phyloP scores from a whole-genome alignment of 2,329 filamentous ascomycete genomes.

The Tetracladium maxilliforme region DNA sequence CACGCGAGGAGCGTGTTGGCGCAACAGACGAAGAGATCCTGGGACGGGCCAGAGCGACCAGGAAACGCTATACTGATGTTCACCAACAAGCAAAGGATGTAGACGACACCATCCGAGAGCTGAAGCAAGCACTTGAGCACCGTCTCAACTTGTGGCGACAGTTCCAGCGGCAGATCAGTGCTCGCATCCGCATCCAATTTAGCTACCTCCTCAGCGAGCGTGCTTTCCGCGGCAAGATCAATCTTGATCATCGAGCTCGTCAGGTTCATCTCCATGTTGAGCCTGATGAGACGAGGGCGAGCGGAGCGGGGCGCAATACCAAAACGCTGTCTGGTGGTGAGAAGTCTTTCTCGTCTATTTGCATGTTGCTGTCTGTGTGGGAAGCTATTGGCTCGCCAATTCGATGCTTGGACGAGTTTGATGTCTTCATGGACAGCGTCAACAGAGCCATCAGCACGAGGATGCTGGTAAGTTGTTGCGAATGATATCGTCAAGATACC shows the following conservation, averaged over 20 bases:
- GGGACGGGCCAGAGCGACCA: slow-evolving; percentile 22
- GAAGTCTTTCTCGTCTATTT: slow-evolving; percentile 96
- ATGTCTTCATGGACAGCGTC: slow-evolving; percentile 98
- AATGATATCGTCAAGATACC: slow-evolving; percentile 1
- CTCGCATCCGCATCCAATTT: slow-evolving; percentile 76
- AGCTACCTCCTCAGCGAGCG: slow-evolving; percentile 79
- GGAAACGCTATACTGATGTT: slow-evolving; percentile 23
- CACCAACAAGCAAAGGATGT: slow-evolving; percentile 28
- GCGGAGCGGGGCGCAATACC: slow-evolving; percentile 61
- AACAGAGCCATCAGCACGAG: slow-evolving; percentile 88
- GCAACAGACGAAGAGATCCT: slow-evolving; percentile 51
- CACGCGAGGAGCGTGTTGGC: slow-evolving; percentile 41
- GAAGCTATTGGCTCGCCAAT: slow-evolving; percentile 96
- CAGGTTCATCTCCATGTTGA: slow-evolving; percentile 66
- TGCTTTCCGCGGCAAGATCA: slow-evolving; percentile 70
- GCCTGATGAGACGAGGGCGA: slow-evolving; percentile 53
- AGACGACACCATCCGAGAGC: slow-evolving; percentile 19
- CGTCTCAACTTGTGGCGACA: slow-evolving; percentile 64
- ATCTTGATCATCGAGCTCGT: slow-evolving; percentile 62
- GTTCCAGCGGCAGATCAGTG: slow-evolving; percentile 75
- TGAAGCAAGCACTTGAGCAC: slow-evolving; percentile 47
- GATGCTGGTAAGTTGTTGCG: slow-evolving; percentile 59
- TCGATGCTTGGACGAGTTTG: slow-evolving; percentile 91
- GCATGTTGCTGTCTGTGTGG: slow-evolving; percentile 84
- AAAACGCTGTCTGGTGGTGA: slow-evolving; percentile 92